These are phyloP conservation scores for Catharanthus roseus DNA, from an alignment of 257 asterid genomes.

Conservation along the genomic window DNA sequence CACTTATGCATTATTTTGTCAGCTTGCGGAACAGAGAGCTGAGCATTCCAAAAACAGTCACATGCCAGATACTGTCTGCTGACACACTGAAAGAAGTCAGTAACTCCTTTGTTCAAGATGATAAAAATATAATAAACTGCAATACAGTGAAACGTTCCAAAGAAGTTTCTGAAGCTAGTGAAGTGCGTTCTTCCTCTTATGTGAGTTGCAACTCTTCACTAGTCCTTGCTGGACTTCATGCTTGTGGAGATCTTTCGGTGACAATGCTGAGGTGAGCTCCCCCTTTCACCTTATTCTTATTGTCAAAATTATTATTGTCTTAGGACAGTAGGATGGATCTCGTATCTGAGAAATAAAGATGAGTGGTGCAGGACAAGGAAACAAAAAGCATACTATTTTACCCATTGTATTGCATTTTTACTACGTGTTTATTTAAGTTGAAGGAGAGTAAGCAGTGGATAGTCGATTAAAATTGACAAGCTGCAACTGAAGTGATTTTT, in stretches of 20 bases:
- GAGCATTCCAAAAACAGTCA: conserved; percentile 62
- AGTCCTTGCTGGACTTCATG: conserved; percentile 92
- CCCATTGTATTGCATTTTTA: background rate
- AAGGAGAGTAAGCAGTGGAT: background rate
- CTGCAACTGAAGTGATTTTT: background rate
- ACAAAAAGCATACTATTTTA: background rate
- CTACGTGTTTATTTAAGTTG: background rate
- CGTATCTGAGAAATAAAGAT: background rate
- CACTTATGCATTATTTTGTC: conserved; percentile 16
- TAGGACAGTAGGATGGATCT: background rate
- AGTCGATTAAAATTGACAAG: background rate
- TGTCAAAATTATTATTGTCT: background rate
- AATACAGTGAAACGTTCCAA: conserved; percentile 19
- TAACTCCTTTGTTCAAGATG: conserved; percentile 35
- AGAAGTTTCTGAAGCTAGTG: conserved; percentile 24
- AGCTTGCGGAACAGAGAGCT: conserved; percentile 42
- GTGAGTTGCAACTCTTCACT: conserved; percentile 36
- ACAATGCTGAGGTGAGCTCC: conserved; percentile 80
- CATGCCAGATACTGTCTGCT: conserved; percentile 68
- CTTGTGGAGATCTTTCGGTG: conserved; percentile 95
- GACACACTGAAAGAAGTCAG: conserved; percentile 51
- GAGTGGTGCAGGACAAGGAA: background rate
- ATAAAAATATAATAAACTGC: conserved; percentile 26
- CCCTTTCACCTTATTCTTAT: conserved; percentile 9
- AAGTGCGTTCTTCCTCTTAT: conserved; percentile 20